phyloP scores from a whole-genome alignment of 2,329 filamentous ascomycete species.

The Pseudogymnoascus sp. region DNA sequence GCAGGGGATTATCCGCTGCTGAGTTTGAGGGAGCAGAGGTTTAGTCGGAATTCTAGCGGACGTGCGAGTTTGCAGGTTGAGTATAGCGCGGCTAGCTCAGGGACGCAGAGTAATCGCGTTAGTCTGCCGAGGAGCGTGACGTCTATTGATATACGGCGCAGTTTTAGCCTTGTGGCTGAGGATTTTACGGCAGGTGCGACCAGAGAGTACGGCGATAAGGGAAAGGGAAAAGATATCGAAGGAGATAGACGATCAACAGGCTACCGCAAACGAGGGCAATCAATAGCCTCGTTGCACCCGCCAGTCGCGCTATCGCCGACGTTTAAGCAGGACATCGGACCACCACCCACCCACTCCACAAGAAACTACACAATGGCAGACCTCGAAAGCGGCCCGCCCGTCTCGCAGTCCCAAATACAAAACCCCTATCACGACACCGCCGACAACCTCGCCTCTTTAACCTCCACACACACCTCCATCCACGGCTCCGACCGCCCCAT shows the following conservation, averaged over 20 bases:
- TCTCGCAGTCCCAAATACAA: constrained; percentile 6
- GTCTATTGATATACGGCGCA: constrained; percentile 22
- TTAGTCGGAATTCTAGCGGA: constrained; percentile 39
- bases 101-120: constrained; percentile 22
- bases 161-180: constrained; percentile 15
- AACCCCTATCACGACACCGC: constrained; percentile 20
- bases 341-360: constrained; percentile 17
- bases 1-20: constrained; percentile 47
- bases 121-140: constrained; percentile 25
- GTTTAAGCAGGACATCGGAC: background rate
- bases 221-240: constrained; percentile 22
- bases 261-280: constrained; percentile 8
- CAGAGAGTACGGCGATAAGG: constrained; percentile 18
- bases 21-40: constrained; percentile 47
- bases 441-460: constrained; percentile 24
- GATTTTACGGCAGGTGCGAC: background rate
- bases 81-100: constrained; percentile 30
- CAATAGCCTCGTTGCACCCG: background rate
- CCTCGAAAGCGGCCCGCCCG: constrained; percentile 24
- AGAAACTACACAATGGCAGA: constrained; percentile 15
- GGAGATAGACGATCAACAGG: background rate
- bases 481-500: constrained; percentile 34
- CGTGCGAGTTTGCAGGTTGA: constrained; percentile 38
- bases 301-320: background rate
- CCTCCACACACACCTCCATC: constrained; percentile 28